A percentile compares a stretch with the other conserved stretches of the same genome.
phyloP scores from a whole-genome alignment of 805 yeast genomes.

The Metschnikowia bowlesiae region DNA sequence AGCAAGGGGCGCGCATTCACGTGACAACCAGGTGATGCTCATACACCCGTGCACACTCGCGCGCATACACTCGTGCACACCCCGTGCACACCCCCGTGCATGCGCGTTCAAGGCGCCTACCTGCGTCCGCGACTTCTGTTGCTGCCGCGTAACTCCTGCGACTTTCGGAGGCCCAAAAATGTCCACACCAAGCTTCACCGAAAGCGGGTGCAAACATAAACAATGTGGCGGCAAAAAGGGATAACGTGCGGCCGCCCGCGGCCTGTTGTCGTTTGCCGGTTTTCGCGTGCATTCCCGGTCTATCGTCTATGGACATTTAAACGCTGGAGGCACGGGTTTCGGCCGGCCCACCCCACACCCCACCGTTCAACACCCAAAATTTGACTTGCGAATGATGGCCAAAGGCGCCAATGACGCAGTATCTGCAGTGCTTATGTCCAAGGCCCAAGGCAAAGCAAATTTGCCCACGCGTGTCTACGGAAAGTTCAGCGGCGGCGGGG shows the following conservation, averaged over 20 bases:
- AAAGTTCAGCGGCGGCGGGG: not conserved
- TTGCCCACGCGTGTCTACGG: too few species aligned
- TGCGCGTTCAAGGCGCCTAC: not conserved
- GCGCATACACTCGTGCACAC: not conserved
- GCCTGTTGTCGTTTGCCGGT: not conserved
- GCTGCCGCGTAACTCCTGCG: not conserved
- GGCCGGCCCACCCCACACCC: not conserved
- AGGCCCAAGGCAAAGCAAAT: not conserved
- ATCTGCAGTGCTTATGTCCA: not conserved
- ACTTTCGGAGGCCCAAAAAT: not conserved
- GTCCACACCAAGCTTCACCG: not conserved
- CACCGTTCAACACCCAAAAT: not conserved
- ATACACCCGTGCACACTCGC: too few species aligned
- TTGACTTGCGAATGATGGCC: not conserved
- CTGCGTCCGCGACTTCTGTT: too few species aligned
- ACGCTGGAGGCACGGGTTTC: not conserved
- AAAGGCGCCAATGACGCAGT: not conserved
- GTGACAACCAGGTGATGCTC: too few species aligned
- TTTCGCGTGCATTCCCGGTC: not conserved
- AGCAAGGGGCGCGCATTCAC: too few species aligned
- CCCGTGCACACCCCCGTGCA: not conserved
- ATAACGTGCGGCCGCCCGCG: too few species aligned
- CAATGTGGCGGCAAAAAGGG: not conserved
- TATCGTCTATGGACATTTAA: not conserved
- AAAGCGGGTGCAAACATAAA: not conserved